Evolutionary conservation across 1,284 basidiomycete species (phyloP).

Genomic region (Naganishia cerealis): DNA sequence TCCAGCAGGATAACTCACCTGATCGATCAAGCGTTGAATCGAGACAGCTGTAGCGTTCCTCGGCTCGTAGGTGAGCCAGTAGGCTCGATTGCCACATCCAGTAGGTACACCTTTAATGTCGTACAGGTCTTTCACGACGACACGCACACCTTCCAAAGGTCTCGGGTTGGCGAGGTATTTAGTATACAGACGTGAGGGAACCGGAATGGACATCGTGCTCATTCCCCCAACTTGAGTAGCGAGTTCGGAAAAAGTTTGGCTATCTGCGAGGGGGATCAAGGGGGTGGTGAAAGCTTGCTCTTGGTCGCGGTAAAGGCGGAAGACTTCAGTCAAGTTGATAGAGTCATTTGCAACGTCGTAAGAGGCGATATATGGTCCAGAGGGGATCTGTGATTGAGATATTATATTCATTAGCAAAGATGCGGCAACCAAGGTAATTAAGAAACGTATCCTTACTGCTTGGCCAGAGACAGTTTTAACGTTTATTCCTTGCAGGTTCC

Average conservation of each 20-base stretch:
- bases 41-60: conserved; percentile 40
- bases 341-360: conserved; percentile 29
- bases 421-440: neutral
- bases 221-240: conserved; percentile 35
- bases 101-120: conserved; percentile 41
- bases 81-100: conserved; percentile 40
- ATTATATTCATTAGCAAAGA: no score
- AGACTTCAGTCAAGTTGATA: conserved; percentile 39
- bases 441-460: neutral
- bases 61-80: conserved; percentile 38
- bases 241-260: conserved; percentile 35
- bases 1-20: conserved; percentile 35
- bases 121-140: conserved; percentile 43
- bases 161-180: conserved; percentile 35
- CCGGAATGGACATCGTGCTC: conserved; percentile 42
- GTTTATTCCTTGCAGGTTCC: conserved; percentile 34
- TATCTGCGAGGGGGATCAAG: conserved; percentile 34
- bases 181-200: conserved; percentile 44
- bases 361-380: conserved; percentile 42
- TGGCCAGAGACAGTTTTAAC: conserved; percentile 28
- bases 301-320: conserved; percentile 41
- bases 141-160: conserved; percentile 42
- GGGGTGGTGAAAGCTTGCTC: conserved; percentile 41
- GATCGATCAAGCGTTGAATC: conserved; percentile 57
- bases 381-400: conserved; percentile 33